Percentiles rank a stretch among this genome's conserved stretches.
Conservation (phyloP, 768 basidiomycete species). For the Boletus tomentosulus region DNA sequence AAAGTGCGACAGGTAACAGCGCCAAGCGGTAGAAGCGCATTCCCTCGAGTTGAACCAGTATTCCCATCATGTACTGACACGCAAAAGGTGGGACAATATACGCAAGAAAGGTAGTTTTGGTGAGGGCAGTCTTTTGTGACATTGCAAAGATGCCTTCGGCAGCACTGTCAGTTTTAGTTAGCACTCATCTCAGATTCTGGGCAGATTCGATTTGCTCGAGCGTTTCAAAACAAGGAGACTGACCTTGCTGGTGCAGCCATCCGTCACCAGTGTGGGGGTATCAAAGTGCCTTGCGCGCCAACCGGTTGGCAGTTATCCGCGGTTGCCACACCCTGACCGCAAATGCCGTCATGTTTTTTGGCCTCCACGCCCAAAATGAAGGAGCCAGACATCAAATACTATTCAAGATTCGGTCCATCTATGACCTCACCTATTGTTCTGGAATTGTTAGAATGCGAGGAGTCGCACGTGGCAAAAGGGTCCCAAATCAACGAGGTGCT, state of each 20-base stretch:
- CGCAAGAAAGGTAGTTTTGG: slow-evolving; percentile 24
- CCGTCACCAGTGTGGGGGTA: not conserved
- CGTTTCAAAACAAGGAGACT: not conserved
- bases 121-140: slow-evolving; percentile 7
- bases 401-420: too few relatives aligned
- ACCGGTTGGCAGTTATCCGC: not conserved
- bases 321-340: not conserved
- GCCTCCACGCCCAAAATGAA: too few relatives aligned
- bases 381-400: too few relatives aligned
- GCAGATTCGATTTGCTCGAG: not conserved
- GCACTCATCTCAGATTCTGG: too few relatives aligned
- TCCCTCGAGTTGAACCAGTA: slow-evolving; percentile 49
- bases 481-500: too few relatives aligned
- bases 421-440: too few relatives aligned
- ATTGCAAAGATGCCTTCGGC: slow-evolving; percentile 1
- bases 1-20: slow-evolving; percentile 44
- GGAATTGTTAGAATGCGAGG: too few relatives aligned
- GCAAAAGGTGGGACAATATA: slow-evolving; percentile 42
- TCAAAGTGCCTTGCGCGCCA: too few relatives aligned
- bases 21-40: slow-evolving; percentile 41
- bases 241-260: slow-evolving; percentile 5
- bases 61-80: slow-evolving; percentile 48
- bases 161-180: not conserved
- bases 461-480: too few relatives aligned
- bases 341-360: too few relatives aligned